Evolutionary conservation across 257 asterid species (phyloP).

Genomic region (Leonotis leonurus): DNA sequence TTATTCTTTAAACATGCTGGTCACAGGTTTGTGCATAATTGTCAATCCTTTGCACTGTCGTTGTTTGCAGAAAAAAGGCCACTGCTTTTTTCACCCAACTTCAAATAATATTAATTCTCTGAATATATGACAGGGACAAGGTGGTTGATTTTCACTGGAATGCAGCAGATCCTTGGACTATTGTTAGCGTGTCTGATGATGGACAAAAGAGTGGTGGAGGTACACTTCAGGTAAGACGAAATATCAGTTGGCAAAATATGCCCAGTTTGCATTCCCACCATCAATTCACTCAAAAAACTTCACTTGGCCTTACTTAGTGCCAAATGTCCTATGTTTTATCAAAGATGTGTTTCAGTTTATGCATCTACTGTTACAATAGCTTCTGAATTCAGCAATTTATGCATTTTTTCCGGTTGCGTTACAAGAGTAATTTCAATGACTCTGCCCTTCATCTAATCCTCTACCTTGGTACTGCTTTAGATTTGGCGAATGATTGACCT

Average conservation of each 20-base stretch:
- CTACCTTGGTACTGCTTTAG: slow-evolving; percentile 30
- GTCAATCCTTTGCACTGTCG: too few species aligned
- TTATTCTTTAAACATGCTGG: slow-evolving; percentile 90
- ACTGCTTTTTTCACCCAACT: background rate
- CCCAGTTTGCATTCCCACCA: too few species aligned
- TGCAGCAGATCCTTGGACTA: slow-evolving; percentile 87
- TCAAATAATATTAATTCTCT: background rate
- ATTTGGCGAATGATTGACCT: slow-evolving; percentile 95
- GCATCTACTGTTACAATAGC: background rate
- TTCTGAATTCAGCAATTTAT: background rate
- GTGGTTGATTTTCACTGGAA: slow-evolving; percentile 99
- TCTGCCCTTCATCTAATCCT: background rate
- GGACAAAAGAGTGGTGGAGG: slow-evolving; percentile 62
- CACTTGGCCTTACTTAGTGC: background rate
- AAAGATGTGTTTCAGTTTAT: too few species aligned
- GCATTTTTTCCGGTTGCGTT: background rate
- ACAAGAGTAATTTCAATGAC: background rate
- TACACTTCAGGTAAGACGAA: slow-evolving; percentile 40
- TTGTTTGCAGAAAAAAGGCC: background rate
- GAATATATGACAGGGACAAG: slow-evolving; percentile 61
- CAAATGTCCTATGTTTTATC: background rate
- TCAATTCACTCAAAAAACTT: too few species aligned
- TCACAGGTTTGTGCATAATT: slow-evolving; percentile 53
- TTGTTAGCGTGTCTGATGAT: slow-evolving; percentile 83
- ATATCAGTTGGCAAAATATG: too few species aligned